Evolutionary conservation across 208 protist genomes (phyloP), one percentile per base, ranked within the genome.

Genomic region (Strigomonas culicis): DNA sequence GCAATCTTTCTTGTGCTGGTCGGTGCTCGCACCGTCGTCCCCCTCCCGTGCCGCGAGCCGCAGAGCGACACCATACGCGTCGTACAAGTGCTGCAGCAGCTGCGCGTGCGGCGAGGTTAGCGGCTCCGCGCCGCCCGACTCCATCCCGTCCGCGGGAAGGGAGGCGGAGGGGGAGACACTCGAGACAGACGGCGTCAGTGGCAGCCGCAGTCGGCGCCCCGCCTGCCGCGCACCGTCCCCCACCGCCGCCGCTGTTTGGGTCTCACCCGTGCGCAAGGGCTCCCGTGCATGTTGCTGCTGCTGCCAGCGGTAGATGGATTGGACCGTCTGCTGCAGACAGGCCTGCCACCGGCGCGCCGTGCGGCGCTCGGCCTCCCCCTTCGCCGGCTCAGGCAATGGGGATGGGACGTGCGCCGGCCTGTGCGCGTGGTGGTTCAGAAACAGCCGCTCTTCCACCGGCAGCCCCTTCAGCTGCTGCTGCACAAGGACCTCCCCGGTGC

Each of bases 401-500:
- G 32, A 13, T 39, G 32, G 10, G 21, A n/a, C 30, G 8, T 43
- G 55, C 31, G 60, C 28, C n/a, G 61, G 28, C 25, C 19, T 32
- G 1, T 39, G 17, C 17, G 36, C 52, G 27, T 61, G 52, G 32
- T 67, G 49, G 4, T 66, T 31, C 11, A 57, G 50, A 0, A 66
- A 66, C 0, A 73, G 59, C 11, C 50, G 55, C 34, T 66, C 22
- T 0, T 52, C 59, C 10, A 51, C 62, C 28, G 41, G 41, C 3
- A 44, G 71, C 59, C 63, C 49, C 27, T 44, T 62, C 24, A 70
- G 70, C 30, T 62, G 8, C 63, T 71, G 19, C 44, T 59, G 49
- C 7, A 75, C 60, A 17, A 82, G 63, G 31, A 77, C 73, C 31
- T 80, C 77, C 4, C 87, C 87, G 27, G 63, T 87, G 30, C 90